A percentile compares a stretch with the other conserved stretches of the same genome.
Evolutionary conservation across 1,139 yeast genomes (phyloP).

Genomic region (Kluyveromyces marxianus): DNA sequence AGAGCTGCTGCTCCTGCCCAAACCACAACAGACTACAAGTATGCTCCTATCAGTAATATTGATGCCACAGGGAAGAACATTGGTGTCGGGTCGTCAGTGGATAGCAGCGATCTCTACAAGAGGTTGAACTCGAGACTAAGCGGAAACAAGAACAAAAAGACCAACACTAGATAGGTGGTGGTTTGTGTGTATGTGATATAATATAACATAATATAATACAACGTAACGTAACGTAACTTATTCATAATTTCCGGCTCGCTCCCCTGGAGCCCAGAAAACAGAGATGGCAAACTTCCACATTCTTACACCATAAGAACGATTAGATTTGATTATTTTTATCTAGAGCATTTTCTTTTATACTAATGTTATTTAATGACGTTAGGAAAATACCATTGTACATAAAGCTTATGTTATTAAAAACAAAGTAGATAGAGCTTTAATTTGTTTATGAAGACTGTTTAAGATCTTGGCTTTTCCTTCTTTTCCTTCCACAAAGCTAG

Average conservation of each 20-base stretch:
- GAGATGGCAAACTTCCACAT: no score
- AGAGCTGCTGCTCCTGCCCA: conserved; percentile 94
- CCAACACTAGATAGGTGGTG: not conserved
- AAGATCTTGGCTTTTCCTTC: conserved; percentile 99
- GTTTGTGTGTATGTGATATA: no score
- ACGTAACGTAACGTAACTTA: no score
- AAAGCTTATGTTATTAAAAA: conserved; percentile 4
- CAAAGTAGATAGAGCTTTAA: conserved; percentile 6
- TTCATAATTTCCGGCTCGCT: no score
- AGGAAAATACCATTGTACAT: conserved; percentile 9
- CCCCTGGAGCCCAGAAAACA: no score
- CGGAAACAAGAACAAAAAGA: conserved; percentile 21
- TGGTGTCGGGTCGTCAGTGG: conserved; percentile 45
- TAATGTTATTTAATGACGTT: conserved; percentile 4
- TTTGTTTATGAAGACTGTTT: conserved; percentile 30
- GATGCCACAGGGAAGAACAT: conserved; percentile 32
- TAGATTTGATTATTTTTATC: not conserved
- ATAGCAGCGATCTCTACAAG: conserved; percentile 69
- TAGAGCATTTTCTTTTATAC: conserved; percentile 6
- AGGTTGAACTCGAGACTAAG: conserved; percentile 40
- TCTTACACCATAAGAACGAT: no score
- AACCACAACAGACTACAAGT: conserved; percentile 79
- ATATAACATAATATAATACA: no score
- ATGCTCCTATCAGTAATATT: conserved; percentile 74
- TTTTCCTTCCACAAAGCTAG: conserved; percentile 99